Conservation (phyloP, 805 yeast genomes). For the Zygoascus biomembranicola region DNA sequence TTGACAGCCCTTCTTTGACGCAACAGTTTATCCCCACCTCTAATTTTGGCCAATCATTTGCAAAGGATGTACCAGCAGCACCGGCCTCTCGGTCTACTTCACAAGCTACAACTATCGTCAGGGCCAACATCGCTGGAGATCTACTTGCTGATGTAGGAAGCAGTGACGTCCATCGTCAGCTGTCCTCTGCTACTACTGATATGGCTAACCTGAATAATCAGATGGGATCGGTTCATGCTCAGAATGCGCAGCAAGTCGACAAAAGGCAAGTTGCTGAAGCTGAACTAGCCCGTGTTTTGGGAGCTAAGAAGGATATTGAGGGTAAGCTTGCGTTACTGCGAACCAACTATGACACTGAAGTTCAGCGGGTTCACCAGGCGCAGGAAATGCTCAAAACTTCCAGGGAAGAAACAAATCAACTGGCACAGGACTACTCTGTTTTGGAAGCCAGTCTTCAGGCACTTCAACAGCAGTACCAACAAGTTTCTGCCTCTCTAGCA, state of each 20-base stretch:
- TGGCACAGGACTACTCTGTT: slow-evolving; percentile 63
- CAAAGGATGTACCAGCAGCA: slow-evolving; percentile 26
- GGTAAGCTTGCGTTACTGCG: slow-evolving; percentile 59
- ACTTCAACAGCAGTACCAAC: slow-evolving; percentile 54
- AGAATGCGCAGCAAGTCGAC: slow-evolving; percentile 60
- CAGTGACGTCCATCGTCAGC: slow-evolving; percentile 49
- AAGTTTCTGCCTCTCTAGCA: slow-evolving; percentile 51
- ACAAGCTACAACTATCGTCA: slow-evolving; percentile 19
- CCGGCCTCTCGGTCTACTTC: slow-evolving; percentile 12
- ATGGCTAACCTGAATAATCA: slow-evolving; percentile 83
- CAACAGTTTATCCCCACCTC: slow-evolving; percentile 72
- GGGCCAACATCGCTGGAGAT: slow-evolving; percentile 29
- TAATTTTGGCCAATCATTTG: slow-evolving; percentile 70
- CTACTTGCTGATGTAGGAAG: slow-evolving; percentile 45
- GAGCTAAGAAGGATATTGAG: slow-evolving; percentile 63
- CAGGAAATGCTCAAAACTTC: slow-evolving; percentile 54
- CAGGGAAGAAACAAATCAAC: slow-evolving; percentile 55
- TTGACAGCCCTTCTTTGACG: slow-evolving; percentile 17
- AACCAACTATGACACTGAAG: slow-evolving; percentile 69
- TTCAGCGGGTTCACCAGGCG: slow-evolving; percentile 62
- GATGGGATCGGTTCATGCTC: slow-evolving; percentile 66
- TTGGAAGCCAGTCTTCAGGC: slow-evolving; percentile 74
- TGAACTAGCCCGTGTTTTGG: slow-evolving; percentile 62
- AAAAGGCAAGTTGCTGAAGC: slow-evolving; percentile 68
- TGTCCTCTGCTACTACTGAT: slow-evolving; percentile 75